phyloP scores from a whole-genome alignment of 805 yeast genomes.

The Candida alai region DNA sequence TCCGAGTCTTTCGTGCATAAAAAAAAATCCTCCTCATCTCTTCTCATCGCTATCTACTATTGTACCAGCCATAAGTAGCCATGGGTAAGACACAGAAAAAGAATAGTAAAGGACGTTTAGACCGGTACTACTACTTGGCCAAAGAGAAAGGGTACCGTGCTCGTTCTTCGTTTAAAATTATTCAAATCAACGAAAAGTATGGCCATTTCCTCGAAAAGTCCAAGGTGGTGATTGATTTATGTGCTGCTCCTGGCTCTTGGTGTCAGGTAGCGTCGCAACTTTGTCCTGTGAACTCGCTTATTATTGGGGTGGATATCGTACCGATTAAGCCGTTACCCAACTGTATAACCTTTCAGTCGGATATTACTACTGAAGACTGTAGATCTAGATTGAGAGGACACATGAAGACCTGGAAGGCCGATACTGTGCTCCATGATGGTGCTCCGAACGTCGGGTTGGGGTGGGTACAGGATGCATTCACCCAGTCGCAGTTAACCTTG shows the following conservation, averaged over 20 bases:
- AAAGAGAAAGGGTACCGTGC: conserved; percentile 99
- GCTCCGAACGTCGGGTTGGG: conserved; percentile 99
- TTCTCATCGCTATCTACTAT: no score
- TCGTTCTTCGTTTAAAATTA: conserved; percentile 93
- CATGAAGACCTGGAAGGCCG: conserved; percentile 98
- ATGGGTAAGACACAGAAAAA: conserved; percentile 95
- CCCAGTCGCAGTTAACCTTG: conserved; percentile 92
- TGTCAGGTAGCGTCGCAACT: conserved; percentile 96
- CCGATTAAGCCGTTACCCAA: conserved; percentile 97
- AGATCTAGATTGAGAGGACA: conserved; percentile 90
- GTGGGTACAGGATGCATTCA: conserved; percentile 99
- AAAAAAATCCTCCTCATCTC: no score
- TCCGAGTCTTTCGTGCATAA: no score
- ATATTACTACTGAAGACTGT: conserved; percentile 97
- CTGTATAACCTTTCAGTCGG: conserved; percentile 90
- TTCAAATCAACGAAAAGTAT: conserved; percentile 93
- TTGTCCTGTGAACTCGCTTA: conserved; percentile 89
- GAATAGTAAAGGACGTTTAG: conserved; percentile 98
- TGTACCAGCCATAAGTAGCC: no score
- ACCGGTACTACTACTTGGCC: conserved; percentile 92
- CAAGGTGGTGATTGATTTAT: conserved; percentile 92
- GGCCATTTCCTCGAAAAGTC: conserved; percentile 94
- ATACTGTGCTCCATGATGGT: conserved; percentile 97
- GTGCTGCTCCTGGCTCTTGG: conserved; percentile 99
- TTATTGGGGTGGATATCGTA: conserved; percentile 98